Conservation (phyloP, 1,284 basidiomycete genomes). For the Pterulicium gracile region DNA sequence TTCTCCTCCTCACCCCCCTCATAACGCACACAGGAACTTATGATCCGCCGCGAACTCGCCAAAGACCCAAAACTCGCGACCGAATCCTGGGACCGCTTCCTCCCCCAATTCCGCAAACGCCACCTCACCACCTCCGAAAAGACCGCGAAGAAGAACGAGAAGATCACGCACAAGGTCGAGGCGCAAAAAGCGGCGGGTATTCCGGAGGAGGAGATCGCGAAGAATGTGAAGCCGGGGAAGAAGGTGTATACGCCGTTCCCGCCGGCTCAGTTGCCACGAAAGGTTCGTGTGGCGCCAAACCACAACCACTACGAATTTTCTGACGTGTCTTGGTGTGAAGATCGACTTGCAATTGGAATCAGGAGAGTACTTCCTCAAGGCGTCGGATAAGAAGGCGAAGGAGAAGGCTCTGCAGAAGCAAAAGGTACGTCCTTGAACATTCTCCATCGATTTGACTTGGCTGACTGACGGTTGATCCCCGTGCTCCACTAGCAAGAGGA, state of each 20-base stretch:
- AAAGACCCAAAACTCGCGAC: conserved; percentile 94
- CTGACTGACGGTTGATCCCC: not conserved
- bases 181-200: conserved; percentile 50
- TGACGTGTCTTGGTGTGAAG: conserved; percentile 23
- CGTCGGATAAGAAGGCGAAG: conserved; percentile 64
- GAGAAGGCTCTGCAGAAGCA: conserved; percentile 57
- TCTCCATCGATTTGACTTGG: not conserved
- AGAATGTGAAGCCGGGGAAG: conserved; percentile 54
- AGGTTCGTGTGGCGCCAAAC: conserved; percentile 36
- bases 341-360: conserved; percentile 92
- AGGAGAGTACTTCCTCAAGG: conserved; percentile 96
- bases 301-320: not conserved
- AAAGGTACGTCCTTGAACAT: conserved; percentile 37
- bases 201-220: conserved; percentile 12
- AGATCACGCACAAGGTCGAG: conserved; percentile 40
- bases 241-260: conserved; percentile 99
- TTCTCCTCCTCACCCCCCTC: conserved; percentile 5
- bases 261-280: conserved; percentile 86
- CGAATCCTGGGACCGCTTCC: conserved; percentile 96
- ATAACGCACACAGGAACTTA: conserved; percentile 66
- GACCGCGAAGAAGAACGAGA: conserved; percentile 78
- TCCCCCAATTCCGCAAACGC: conserved; percentile 92
- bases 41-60: conserved; percentile 96
- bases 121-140: conserved; percentile 90
- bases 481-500: conserved; percentile 59